phyloP scores from a whole-genome alignment of 805 yeast species.

The Ogataea corticis region DNA sequence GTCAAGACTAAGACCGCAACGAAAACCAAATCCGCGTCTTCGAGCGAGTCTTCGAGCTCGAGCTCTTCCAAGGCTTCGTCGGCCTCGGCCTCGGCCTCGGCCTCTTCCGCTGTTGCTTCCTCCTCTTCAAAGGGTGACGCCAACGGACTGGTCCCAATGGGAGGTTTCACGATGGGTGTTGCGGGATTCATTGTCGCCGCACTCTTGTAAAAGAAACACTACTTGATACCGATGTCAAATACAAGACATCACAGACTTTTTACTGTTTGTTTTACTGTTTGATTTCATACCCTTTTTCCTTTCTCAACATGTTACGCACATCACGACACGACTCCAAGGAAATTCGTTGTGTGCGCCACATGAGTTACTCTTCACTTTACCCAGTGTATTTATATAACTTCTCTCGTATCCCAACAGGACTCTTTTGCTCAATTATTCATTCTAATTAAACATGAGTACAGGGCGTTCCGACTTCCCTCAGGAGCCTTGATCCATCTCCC shows the following conservation, averaged over 20 bases:
- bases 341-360: too few species aligned
- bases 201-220: conserved; percentile 30
- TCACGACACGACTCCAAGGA: not conserved
- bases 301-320: not conserved
- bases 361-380: not conserved
- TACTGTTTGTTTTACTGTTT: too few species aligned
- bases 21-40: conserved; percentile 6
- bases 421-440: conserved; percentile 16
- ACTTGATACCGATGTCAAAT: conserved; percentile 5
- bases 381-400: not conserved
- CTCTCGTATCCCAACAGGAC: not conserved
- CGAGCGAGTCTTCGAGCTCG: conserved; percentile 12
- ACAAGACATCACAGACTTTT: too few species aligned
- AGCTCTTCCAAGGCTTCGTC: too few species aligned
- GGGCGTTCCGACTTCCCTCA: conserved; percentile 71
- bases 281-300: too few species aligned
- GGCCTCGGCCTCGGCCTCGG: conserved; percentile 19
- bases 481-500: conserved; percentile 80
- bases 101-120: conserved; percentile 26
- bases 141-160: conserved; percentile 29
- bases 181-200: conserved; percentile 40
- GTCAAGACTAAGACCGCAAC: not conserved
- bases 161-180: conserved; percentile 35
- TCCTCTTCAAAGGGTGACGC: conserved; percentile 37
- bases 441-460: conserved; percentile 53